Evolutionary conservation across 495 filamentous ascomycete species (phyloP).

Genomic region (Echria macrotheca): DNA sequence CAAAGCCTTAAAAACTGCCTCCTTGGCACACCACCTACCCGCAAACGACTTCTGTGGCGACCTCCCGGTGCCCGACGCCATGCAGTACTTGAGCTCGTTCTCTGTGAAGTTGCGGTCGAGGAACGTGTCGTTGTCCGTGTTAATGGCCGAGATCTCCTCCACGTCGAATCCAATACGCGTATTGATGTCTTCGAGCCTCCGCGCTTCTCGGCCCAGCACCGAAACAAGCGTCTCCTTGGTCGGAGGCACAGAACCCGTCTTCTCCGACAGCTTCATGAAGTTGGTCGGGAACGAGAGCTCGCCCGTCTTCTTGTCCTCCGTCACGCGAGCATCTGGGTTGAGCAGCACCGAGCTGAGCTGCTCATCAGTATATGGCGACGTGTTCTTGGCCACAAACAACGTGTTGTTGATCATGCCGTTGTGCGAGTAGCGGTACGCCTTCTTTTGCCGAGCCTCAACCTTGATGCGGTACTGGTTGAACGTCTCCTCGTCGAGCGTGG

Average conservation of each 20-base stretch:
- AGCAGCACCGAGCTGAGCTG: constrained; percentile 83
- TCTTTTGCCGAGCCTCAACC: constrained; percentile 90
- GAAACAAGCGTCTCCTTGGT: constrained; percentile 64
- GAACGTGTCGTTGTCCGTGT: constrained; percentile 90
- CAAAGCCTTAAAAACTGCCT: constrained; percentile 97
- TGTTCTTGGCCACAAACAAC: constrained; percentile 90
- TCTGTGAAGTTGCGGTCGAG: constrained; percentile 90
- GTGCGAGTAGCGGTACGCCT: constrained; percentile 96
- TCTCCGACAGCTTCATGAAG: constrained; percentile 52
- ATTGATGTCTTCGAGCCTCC: constrained; percentile 59
- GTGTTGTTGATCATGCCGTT: constrained; percentile 95
- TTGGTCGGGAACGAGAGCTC: constrained; percentile 65
- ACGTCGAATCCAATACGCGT: constrained; percentile 91
- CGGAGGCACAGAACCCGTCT: constrained; percentile 26
- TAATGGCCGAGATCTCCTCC: constrained; percentile 76
- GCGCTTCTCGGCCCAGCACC: constrained; percentile 50
- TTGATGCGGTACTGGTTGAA: constrained; percentile 79
- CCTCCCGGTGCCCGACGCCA: constrained; percentile 51
- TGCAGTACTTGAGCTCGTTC: constrained; percentile 78
- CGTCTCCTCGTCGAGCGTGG: constrained; percentile 80
- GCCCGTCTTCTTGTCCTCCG: constrained; percentile 73
- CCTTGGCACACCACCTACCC: constrained; percentile 93
- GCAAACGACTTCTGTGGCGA: constrained; percentile 80
- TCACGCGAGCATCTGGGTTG: constrained; percentile 88
- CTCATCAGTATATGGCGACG: constrained; percentile 84